Base-by-base conservation (phyloP, 495 filamentous ascomycete genomes). In the Penicillium riverlandense region DNA sequence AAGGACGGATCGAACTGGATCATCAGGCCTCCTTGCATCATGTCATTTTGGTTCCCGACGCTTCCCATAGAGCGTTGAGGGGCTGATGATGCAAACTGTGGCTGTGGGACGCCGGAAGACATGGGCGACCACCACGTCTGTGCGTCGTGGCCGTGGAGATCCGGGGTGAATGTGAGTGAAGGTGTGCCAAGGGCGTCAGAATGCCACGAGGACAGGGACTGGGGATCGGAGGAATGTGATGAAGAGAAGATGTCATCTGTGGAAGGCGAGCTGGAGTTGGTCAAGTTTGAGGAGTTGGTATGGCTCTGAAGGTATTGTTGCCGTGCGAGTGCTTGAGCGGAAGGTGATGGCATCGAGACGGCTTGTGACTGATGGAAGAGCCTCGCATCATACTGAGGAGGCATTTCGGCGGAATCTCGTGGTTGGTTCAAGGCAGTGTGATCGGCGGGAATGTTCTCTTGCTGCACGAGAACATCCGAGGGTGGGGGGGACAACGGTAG, bases 11-110 rank as follows among this genome's bases (percentile, higher is more conserved):
- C 59, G 38, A 70, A 52, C 47, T 74, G 69, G 34, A 72, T 71
- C 70, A 75, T 72, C 29, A 72, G 62, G 7, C 70, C 67, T 13
- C 62, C 66, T 55, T 67, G 63, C 47, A 70, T 62, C 45, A 70
- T 54, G 38, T 66, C 62, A 52, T 61, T 61, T 38, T 62, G 65
- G 35, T 46, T 52, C n/a, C 51, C 47, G 34, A 61, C 44, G 38
- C 37, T 54, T 47, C 62, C 59, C 40, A 69, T 58, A 10, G 58
- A 46, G 38, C 54, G 54, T 33, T 66, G 57, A 29, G 61, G 57
- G n/a, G 57, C 41, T 2, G 68, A 62, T 6, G 66, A 65, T 42
- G 58, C 40, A 30, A 64, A 49, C 29, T 62, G 67, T 15, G 59
- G 61, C 38, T 66, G 67, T 16, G 63, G 47, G 38, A 69, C 59